These are phyloP conservation scores for Calonectria crousiana DNA, from an alignment of 2,329 filamentous ascomycete species.

Conservation along the genomic window DNA sequence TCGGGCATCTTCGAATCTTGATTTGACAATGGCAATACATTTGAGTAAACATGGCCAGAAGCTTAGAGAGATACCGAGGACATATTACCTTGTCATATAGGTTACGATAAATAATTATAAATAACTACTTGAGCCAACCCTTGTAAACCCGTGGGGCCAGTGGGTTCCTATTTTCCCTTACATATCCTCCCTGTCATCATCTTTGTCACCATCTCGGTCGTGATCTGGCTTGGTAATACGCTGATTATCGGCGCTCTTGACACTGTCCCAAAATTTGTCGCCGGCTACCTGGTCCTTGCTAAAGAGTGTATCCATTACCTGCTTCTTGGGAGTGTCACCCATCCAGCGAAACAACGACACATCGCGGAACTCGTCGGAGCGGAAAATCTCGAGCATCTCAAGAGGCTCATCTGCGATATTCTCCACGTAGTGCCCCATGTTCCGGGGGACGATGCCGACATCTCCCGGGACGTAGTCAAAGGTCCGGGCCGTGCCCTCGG, in stretches of 20 bases:
- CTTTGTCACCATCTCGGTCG: background rate
- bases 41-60: too few relatives aligned
- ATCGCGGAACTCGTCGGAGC: conserved; percentile 77
- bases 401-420: conserved; percentile 82
- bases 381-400: conserved; percentile 82
- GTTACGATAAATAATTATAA: background rate
- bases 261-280: conserved; percentile 71
- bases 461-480: conserved; percentile 83
- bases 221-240: conserved; percentile 57
- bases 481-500: conserved; percentile 76
- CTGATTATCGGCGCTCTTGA: conserved; percentile 72
- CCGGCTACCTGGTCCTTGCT: conserved; percentile 70
- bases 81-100: background rate
- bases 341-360: conserved; percentile 83
- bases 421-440: conserved; percentile 86
- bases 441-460: conserved; percentile 80
- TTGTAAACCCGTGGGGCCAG: background rate
- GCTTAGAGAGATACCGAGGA: too few relatives aligned
- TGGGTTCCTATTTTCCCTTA: background rate
- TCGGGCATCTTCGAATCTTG: too few relatives aligned
- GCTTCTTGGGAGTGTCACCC: conserved; percentile 75
- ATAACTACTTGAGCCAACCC: background rate
- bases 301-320: conserved; percentile 77
- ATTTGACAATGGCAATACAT: too few relatives aligned
- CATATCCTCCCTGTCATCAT: background rate